Evolutionary conservation across 495 filamentous ascomycete genomes (phyloP), one percentile per base, ranked within the genome.

Genomic region (Penicillium coprophilum): DNA sequence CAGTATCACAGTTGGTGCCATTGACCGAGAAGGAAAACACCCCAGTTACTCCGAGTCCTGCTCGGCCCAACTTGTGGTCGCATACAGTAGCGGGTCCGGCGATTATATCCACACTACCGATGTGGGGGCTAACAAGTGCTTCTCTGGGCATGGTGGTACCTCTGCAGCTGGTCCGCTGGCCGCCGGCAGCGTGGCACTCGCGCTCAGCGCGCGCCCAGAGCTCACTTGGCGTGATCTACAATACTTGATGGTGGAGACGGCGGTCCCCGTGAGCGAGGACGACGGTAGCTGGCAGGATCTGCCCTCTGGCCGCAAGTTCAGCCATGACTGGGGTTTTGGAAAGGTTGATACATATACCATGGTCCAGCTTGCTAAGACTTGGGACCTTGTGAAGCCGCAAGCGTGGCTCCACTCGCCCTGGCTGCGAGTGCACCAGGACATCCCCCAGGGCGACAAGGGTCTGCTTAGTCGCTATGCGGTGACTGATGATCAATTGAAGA

Each of bases 61-160:
- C 76, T 96, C 93, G 0, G 94, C 94, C 9, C 89, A 96, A 67
- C 77, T 98, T 55, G 91, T 96, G 20, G 94, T 98, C 15, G 93
- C 94, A 4, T 97, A 97, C 70, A 96, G 92, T 64, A 96, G 90
- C 76, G 95, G 95, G 46, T 84, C 85, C 56, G 84, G 82, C 40
- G 90, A 96, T 73, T 80, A 88, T 4, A 98, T 98, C 56, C 91
- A 96, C 72, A 98, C 94, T 15, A 98, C 94, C 8, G 95, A 98
- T 63, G 92, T 98, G 44, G 95, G 94, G 21, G 71, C 76, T 20
- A 87, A 96, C 69, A 71, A 80, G 56, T 98, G 94, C 74, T 90
- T 85, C 60, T 71, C 72, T 46, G 72, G 75, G 15, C 94, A 98
- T 68, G 94, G 94, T 27, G 94, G 94, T 56, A 98, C 94, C n/a